These are phyloP conservation scores for Phytophthora parvispora DNA, from an alignment of 352 stramenopile genomes.

Conservation along the genomic window DNA sequence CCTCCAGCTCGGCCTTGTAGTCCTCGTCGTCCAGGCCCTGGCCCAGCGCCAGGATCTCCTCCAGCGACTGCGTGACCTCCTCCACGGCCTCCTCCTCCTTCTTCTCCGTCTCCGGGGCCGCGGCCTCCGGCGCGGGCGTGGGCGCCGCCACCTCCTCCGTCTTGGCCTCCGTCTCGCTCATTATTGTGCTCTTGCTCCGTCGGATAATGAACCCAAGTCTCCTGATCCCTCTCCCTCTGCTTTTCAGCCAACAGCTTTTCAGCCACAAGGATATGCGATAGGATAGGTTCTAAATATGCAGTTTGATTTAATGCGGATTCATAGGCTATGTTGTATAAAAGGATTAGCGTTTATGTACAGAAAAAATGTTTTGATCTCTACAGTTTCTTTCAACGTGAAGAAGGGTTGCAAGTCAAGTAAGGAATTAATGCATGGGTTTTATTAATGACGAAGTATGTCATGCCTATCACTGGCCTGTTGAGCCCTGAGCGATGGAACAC, in stretches of 20 bases:
- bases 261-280: neutral
- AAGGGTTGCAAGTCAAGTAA: too few relatives aligned
- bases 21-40: slow-evolving; percentile 89
- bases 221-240: neutral
- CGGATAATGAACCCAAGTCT: slow-evolving; percentile 23
- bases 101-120: slow-evolving; percentile 7
- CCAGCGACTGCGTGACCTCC: slow-evolving; percentile 83
- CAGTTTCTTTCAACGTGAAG: too few relatives aligned
- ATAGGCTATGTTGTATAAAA: too few relatives aligned
- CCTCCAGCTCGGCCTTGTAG: slow-evolving; percentile 88
- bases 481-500: too few relatives aligned
- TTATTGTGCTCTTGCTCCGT: slow-evolving; percentile 3
- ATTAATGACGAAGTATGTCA: too few relatives aligned
- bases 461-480: too few relatives aligned
- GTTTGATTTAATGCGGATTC: neutral
- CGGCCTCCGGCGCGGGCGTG: neutral
- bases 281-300: neutral
- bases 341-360: too few relatives aligned
- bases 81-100: slow-evolving; percentile 46
- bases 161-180: slow-evolving; percentile 40
- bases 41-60: slow-evolving; percentile 85
- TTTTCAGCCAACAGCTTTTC: slow-evolving; percentile 22
- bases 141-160: slow-evolving; percentile 18
- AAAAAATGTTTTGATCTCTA: too few relatives aligned
- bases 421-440: too few relatives aligned